Evolutionary conservation across 2,329 filamentous ascomycete genomes (phyloP).

Genomic region (Sphaceloma murrayae): DNA sequence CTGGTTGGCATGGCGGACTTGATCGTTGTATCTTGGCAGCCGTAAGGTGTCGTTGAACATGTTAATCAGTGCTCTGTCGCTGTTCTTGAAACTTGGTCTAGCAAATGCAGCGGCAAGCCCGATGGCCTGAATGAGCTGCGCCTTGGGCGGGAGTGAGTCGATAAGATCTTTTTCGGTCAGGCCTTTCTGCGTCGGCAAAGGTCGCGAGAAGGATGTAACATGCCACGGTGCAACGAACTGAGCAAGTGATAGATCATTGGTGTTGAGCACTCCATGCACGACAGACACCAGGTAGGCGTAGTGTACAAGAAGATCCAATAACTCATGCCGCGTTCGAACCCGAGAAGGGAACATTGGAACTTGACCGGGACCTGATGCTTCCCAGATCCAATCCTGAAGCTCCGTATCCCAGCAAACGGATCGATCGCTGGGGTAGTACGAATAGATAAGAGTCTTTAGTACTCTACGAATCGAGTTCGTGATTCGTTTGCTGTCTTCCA

Average conservation of each 20-base stretch:
- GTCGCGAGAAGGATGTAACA: conserved; percentile 34
- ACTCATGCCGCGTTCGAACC: conserved; percentile 22
- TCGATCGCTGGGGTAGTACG: conserved; percentile 34
- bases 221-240: conserved; percentile 36
- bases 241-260: conserved; percentile 32
- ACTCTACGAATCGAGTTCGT: conserved; percentile 32
- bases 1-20: conserved; percentile 29
- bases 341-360: conserved; percentile 36
- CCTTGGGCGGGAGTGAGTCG: conserved; percentile 5
- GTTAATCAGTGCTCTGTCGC: conserved; percentile 33
- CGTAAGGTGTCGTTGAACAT: conserved; percentile 35
- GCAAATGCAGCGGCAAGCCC: conserved; percentile 34
- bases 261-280: conserved; percentile 38
- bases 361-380: conserved; percentile 32
- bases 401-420: conserved; percentile 33
- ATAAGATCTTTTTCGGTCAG: conserved; percentile 27
- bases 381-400: conserved; percentile 37
- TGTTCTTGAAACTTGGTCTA: conserved; percentile 32
- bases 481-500: conserved; percentile 36
- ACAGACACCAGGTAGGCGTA: conserved; percentile 31
- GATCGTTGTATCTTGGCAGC: conserved; percentile 28
- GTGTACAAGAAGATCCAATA: conserved; percentile 38
- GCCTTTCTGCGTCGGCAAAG: conserved; percentile 35
- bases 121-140: conserved; percentile 26
- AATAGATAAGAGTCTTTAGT: conserved; percentile 35